Percentiles rank a stretch among this genome's conserved stretches.
phyloP scores from a whole-genome alignment of 768 basidiomycete genomes.

The Podaxis pistillaris region DNA sequence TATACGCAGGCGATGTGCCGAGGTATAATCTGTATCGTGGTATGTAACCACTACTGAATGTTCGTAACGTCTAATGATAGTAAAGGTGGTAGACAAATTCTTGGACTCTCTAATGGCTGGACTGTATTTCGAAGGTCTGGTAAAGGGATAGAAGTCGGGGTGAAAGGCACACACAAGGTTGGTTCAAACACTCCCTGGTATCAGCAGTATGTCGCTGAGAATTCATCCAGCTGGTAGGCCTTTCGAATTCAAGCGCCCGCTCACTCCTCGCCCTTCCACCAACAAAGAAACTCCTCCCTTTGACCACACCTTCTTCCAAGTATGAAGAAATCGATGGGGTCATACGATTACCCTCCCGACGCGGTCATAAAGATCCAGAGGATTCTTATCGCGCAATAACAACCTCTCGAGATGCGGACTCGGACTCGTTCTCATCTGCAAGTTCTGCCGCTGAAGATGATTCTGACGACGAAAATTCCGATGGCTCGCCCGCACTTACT shows the following conservation, averaged over 20 bases:
- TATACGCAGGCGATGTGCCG: conserved; percentile 62
- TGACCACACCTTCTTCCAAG: conserved; percentile 34
- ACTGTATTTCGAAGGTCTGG: conserved; percentile 41
- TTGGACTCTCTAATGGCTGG: conserved; percentile 58
- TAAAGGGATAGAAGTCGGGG: conserved; percentile 59
- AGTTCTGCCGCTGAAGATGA: conserved; percentile 28
- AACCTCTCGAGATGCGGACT: conserved; percentile 22
- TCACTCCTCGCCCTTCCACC: conserved; percentile 53
- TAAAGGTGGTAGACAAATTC: conserved; percentile 57
- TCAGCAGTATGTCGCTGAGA: conserved; percentile 8
- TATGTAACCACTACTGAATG: conserved; percentile 33
- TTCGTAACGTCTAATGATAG: conserved; percentile 47
- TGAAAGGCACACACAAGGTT: conserved; percentile 44
- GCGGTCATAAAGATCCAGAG: conserved; percentile 25
- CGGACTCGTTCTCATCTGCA: conserved; percentile 33
- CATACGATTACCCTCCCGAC: conserved; percentile 51
- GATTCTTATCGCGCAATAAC: conserved; percentile 54
- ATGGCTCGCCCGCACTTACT: conserved; percentile 32
- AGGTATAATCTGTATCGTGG: conserved; percentile 60
- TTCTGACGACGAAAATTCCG: conserved; percentile 35
- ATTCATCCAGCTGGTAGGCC: conserved; percentile 38
- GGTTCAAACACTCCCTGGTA: conserved; percentile 9
- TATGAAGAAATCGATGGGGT: conserved; percentile 70
- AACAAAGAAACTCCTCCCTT: conserved; percentile 42
- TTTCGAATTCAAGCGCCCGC: conserved; percentile 58